A percentile compares a stretch with the other conserved stretches of the same genome.
These are phyloP conservation scores for Protomyces arabidopsidicola DNA, from an alignment of 1,139 yeast genomes.

Conservation along the genomic window DNA sequence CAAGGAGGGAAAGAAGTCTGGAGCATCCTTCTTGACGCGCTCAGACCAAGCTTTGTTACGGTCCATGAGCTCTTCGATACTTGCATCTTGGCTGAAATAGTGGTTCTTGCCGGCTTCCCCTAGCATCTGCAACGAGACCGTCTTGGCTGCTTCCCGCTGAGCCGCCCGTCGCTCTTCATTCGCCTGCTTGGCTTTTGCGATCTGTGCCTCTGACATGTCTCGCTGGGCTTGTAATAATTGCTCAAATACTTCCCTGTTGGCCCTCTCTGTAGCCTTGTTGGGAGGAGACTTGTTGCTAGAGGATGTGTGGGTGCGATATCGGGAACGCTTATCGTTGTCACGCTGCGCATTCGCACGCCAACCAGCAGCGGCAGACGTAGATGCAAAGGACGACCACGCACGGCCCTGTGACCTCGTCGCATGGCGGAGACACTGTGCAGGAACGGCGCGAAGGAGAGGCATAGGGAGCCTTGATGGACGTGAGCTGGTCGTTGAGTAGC, in stretches of 20 bases:
- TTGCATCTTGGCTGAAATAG: slow-evolving; percentile 19
- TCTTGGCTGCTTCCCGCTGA: background rate
- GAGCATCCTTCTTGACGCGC: slow-evolving; percentile 54
- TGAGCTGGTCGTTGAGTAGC: no score
- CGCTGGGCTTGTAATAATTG: background rate
- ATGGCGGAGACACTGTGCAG: background rate
- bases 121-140: slow-evolving; percentile 18
- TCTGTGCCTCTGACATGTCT: background rate
- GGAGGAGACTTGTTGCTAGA: no score
- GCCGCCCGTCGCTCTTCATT: background rate
- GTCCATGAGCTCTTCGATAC: slow-evolving; percentile 43
- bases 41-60: slow-evolving; percentile 69
- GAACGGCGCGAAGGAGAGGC: no score
- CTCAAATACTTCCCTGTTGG: background rate
- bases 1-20: slow-evolving; percentile 61
- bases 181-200: background rate
- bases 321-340: no score
- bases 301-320: no score
- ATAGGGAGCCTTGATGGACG: no score
- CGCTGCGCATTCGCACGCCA: no score
- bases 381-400: no score
- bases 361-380: no score
- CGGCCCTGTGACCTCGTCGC: background rate
- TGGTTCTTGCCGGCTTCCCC: slow-evolving; percentile 8
- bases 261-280: no score